phyloP scores from a whole-genome alignment of 768 basidiomycete genomes.

The Rhodotorula sphaerocarpa region DNA sequence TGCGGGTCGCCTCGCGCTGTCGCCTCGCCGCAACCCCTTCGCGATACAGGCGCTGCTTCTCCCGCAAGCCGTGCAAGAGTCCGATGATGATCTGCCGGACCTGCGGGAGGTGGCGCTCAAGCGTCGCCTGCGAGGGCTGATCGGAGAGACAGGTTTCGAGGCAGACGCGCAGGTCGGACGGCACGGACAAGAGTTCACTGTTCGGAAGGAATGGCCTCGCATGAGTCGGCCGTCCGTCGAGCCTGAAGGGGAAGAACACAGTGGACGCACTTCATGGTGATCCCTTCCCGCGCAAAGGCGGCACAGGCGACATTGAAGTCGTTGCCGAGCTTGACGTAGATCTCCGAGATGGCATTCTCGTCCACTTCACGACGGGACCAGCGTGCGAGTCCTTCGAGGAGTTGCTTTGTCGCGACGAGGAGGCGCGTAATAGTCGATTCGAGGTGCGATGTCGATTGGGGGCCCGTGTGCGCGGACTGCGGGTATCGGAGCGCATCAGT shows the following conservation, averaged over 20 bases:
- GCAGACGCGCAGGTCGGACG: slow-evolving; percentile 75
- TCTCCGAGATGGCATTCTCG: slow-evolving; percentile 82
- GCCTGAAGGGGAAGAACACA: neutral
- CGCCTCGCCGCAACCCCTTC: slow-evolving; percentile 37
- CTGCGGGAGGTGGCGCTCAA: slow-evolving; percentile 79
- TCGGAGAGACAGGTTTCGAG: slow-evolving; percentile 85
- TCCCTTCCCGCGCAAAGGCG: slow-evolving; percentile 73
- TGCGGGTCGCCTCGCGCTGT: slow-evolving; percentile 4
- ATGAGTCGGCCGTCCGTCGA: neutral
- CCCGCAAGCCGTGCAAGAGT: slow-evolving; percentile 84
- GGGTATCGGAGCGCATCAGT: too few relatives aligned
- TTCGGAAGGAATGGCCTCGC: neutral
- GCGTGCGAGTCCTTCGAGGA: slow-evolving; percentile 75
- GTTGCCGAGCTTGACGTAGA: slow-evolving; percentile 92
- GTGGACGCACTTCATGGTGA: slow-evolving; percentile 75
- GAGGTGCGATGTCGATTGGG: slow-evolving; percentile 41
- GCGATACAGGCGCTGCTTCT: slow-evolving; percentile 81
- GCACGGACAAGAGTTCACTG: slow-evolving; percentile 80
- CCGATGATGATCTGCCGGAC: slow-evolving; percentile 88
- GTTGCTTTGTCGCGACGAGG: slow-evolving; percentile 84
- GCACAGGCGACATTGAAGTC: slow-evolving; percentile 91
- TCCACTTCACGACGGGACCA: slow-evolving; percentile 69
- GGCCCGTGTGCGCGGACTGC: neutral
- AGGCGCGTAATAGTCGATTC: slow-evolving; percentile 87
- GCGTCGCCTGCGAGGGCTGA: slow-evolving; percentile 72